A percentile compares a stretch with the other conserved stretches of the same genome.
These are phyloP conservation scores for Primulina tabacum DNA, from an alignment of 257 asterid genomes.

Conservation along the genomic window DNA sequence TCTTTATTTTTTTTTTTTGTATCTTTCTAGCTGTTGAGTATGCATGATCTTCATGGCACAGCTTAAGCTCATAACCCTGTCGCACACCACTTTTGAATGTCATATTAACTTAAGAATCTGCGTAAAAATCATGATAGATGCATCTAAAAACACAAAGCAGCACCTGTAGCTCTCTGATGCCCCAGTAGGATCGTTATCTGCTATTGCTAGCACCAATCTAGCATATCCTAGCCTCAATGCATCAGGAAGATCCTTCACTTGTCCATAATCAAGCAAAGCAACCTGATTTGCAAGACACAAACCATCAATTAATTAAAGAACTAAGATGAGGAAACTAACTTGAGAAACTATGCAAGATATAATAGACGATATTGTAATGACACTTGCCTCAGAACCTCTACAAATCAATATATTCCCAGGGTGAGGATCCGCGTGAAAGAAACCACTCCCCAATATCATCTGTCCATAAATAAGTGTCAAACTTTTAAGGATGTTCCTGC, in stretches of 20 bases:
- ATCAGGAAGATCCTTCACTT: constrained; percentile 98
- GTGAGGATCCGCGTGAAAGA: constrained; percentile 99
- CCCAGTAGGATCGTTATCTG: constrained; percentile 74
- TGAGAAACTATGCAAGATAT: constrained; percentile 20
- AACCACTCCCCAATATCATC: constrained; percentile 94
- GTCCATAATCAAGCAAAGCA: constrained; percentile 96
- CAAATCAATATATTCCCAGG: constrained; percentile 97
- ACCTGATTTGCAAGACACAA: constrained; percentile 46
- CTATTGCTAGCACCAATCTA: constrained; percentile 80
- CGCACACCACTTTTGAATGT: not conserved
- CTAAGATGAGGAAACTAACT: constrained; percentile 10
- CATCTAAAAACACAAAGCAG: constrained; percentile 14
- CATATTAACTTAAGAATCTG: not conserved
- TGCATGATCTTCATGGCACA: constrained; percentile 16
- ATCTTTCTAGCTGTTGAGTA: not conserved
- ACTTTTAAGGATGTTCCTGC: constrained; percentile 87
- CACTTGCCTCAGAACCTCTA: constrained; percentile 84
- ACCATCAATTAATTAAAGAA: not conserved
- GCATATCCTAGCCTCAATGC: constrained; percentile 89
- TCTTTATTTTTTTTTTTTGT: not conserved
- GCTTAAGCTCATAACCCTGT: constrained; percentile 1
- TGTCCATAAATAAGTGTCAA: constrained; percentile 95
- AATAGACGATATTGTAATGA: constrained; percentile 17
- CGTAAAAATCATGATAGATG: not conserved
- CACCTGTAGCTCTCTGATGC: constrained; percentile 92